These are phyloP conservation scores for Pseudognaphalium luteoalbum DNA, from an alignment of 129 eudicot genomes.

Conservation along the genomic window DNA sequence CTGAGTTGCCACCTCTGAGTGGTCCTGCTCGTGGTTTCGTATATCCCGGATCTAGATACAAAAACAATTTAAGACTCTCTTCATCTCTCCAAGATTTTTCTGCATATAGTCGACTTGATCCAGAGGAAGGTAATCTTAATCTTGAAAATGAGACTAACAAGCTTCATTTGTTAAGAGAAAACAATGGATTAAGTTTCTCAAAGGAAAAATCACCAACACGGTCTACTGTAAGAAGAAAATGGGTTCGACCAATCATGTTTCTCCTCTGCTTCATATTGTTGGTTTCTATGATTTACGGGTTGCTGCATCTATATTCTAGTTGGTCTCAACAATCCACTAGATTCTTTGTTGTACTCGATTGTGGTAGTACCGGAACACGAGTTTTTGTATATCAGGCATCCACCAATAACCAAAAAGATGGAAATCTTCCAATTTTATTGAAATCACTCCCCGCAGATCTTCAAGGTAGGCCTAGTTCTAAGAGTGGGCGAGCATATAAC, in stretches of 20 bases:
- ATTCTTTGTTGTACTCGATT: constrained; percentile 86
- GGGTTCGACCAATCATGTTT: constrained; percentile 47
- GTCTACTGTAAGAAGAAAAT: constrained; percentile 49
- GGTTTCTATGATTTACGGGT: constrained; percentile 42
- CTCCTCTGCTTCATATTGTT: constrained; percentile 57
- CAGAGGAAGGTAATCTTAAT: constrained; percentile 53
- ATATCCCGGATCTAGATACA: constrained; percentile 48
- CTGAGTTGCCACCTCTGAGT: constrained; percentile 68
- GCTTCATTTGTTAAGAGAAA: constrained; percentile 45
- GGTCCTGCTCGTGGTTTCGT: constrained; percentile 46
- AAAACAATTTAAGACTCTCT: constrained; percentile 62
- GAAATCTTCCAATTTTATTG: constrained; percentile 63
- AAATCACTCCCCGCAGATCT: constrained; percentile 66
- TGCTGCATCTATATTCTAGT: constrained; percentile 47
- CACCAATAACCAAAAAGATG: constrained; percentile 50
- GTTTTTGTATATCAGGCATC: constrained; percentile 82
- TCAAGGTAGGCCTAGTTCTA: constrained; percentile 50
- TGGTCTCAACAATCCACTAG: constrained; percentile 62
- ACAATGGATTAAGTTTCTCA: constrained; percentile 57
- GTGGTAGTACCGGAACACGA: constrained; percentile 99
- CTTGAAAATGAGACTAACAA: constrained; percentile 38
- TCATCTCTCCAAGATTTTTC: constrained; percentile 96
- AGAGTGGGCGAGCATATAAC: constrained; percentile 79
- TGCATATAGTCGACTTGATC: constrained; percentile 58
- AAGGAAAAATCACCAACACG: constrained; percentile 63